Evolutionary conservation across 257 asterid genomes (phyloP).

Genomic region (Phtheirospermum japonicum): DNA sequence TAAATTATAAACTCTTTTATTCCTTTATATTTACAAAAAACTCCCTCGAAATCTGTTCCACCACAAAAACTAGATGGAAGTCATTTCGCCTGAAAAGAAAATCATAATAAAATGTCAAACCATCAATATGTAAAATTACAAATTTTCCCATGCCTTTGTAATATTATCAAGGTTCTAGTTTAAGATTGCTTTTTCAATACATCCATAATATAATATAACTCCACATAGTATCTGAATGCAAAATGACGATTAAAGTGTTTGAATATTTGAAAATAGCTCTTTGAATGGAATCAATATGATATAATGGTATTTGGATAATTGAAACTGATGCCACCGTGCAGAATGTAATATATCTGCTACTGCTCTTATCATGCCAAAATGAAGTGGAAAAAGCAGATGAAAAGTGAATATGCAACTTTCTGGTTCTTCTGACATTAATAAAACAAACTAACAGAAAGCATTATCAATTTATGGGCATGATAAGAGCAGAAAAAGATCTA

Average conservation of each 20-base stretch:
- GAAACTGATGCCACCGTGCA: too few species aligned
- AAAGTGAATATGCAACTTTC: background rate
- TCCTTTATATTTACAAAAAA: too few species aligned
- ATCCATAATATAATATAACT: background rate
- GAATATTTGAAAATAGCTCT: background rate
- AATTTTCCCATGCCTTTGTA: background rate
- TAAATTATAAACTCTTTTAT: too few species aligned
- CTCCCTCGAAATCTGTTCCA: background rate
- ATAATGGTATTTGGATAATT: too few species aligned
- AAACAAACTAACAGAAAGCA: background rate
- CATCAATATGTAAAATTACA: background rate
- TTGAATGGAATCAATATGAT: background rate
- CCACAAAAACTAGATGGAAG: background rate
- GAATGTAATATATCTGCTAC: too few species aligned
- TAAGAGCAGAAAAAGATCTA: background rate
- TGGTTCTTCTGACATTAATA: background rate
- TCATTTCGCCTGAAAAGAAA: background rate
- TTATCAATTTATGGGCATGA: background rate
- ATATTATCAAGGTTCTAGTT: background rate
- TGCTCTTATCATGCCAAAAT: background rate
- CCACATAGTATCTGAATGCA: background rate
- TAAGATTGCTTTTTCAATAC: background rate
- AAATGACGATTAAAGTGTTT: background rate
- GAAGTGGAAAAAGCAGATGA: background rate
- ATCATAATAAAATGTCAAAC: background rate